phyloP scores from a whole-genome alignment of 2,329 filamentous ascomycete genomes.

The Phoma sp. region DNA sequence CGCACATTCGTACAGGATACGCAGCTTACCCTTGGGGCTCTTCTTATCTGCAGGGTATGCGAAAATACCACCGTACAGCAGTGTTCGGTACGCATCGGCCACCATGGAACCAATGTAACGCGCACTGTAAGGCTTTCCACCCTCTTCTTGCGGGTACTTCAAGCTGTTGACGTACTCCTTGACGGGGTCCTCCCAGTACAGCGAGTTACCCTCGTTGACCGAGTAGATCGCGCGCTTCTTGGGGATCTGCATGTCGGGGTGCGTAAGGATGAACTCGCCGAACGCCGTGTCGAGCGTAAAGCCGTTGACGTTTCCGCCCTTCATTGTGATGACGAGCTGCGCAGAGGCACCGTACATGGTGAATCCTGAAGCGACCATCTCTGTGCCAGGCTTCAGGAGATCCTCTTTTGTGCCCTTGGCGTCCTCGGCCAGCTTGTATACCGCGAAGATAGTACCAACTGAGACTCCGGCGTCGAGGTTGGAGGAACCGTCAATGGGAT shows the following conservation, averaged over 20 bases:
- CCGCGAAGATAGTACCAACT: slow-evolving; percentile 94
- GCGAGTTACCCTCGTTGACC: slow-evolving; percentile 96
- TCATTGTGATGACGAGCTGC: slow-evolving; percentile 97
- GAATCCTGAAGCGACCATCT: slow-evolving; percentile 94
- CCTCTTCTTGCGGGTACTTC: slow-evolving; percentile 75
- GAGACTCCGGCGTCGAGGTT: slow-evolving; percentile 98
- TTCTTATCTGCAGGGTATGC: slow-evolving; percentile 98
- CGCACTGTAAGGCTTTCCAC: slow-evolving; percentile 89
- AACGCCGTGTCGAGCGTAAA: slow-evolving; percentile 97
- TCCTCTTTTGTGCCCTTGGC: slow-evolving; percentile 81
- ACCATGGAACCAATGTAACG: slow-evolving; percentile 99
- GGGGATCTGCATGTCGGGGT: slow-evolving; percentile 92
- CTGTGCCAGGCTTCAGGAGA: slow-evolving; percentile 85
- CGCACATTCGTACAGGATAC: slow-evolving; percentile 97
- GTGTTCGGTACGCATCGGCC: slow-evolving; percentile 93
- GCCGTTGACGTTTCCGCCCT: slow-evolving; percentile 88
- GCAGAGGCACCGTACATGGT: slow-evolving; percentile 99
- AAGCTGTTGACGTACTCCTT: slow-evolving; percentile 88
- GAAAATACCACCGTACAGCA: slow-evolving; percentile 96
- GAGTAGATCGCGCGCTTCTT: slow-evolving; percentile 87
- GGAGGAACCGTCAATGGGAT: slow-evolving; percentile 96
- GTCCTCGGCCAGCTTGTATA: slow-evolving; percentile 86
- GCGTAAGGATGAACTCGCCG: slow-evolving; percentile 98
- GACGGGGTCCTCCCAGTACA: slow-evolving; percentile 92
- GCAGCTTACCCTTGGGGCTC: slow-evolving; percentile 96